These are phyloP conservation scores for Ceratobasidium sp. DNA, from an alignment of 1,284 basidiomycete species.

Conservation along the genomic window DNA sequence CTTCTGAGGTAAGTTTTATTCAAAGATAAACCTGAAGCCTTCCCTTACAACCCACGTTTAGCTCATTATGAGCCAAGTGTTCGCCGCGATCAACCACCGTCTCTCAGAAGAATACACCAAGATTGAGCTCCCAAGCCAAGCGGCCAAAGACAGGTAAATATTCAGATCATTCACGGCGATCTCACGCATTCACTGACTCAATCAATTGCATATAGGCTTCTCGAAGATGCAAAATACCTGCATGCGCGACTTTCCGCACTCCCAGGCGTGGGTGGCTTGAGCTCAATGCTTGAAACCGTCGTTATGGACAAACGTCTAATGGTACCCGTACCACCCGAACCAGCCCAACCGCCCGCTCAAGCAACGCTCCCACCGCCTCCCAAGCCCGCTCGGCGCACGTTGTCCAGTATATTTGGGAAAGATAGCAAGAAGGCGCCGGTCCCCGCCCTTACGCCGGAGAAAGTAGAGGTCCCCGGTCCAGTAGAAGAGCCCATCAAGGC, in stretches of 20 bases:
- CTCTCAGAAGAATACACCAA: conserved; percentile 85
- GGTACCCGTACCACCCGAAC: conserved; percentile 11
- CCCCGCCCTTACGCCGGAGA: conserved; percentile 22
- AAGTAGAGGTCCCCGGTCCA: conserved; percentile 12
- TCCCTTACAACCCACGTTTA: conserved; percentile 55
- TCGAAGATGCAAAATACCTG: conserved; percentile 77
- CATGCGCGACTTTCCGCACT: conserved; percentile 78
- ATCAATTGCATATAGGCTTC: conserved; percentile 19
- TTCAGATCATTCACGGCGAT: conserved; percentile 29
- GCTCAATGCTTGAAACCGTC: conserved; percentile 80
- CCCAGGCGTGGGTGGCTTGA: conserved; percentile 74
- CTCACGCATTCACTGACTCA: neutral
- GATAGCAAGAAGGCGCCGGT: conserved; percentile 22
- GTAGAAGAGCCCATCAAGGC: conserved; percentile 7
- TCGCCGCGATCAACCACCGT: conserved; percentile 89
- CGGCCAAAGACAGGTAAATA: conserved; percentile 85
- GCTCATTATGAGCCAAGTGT: conserved; percentile 93
- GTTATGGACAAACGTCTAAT: conserved; percentile 74
- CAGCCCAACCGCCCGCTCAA: neutral
- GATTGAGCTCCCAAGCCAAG: conserved; percentile 82
- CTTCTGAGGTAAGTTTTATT: conserved; percentile 77
- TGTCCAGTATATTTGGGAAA: conserved; percentile 41
- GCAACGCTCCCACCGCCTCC: conserved; percentile 30
- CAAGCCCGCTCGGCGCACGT: conserved; percentile 44
- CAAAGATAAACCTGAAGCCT: conserved; percentile 6